A percentile compares a stretch with the other conserved stretches of the same genome.
These are phyloP conservation scores for Fimicolochytrium jonesii DNA, from an alignment of 192 early-diverging fungal species.

Conservation along the genomic window DNA sequence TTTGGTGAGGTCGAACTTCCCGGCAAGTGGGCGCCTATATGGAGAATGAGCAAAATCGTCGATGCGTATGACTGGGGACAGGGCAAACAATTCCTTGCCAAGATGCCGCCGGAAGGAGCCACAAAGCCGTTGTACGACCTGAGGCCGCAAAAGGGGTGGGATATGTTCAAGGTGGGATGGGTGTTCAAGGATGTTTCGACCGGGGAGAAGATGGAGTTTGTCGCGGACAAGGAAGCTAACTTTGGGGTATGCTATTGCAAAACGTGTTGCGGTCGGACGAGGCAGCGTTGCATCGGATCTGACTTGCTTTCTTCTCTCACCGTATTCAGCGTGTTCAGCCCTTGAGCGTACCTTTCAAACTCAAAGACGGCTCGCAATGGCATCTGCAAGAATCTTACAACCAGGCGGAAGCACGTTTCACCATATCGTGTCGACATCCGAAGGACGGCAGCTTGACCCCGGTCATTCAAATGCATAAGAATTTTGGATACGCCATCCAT, in stretches of 20 bases:
- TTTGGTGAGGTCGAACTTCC: not conserved
- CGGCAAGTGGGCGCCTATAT: not conserved
- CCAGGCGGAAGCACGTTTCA: too few relatives aligned
- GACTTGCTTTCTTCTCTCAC: too few relatives aligned
- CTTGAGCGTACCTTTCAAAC: too few relatives aligned
- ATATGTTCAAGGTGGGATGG: not conserved
- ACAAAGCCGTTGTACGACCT: not conserved
- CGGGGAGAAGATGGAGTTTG: not conserved
- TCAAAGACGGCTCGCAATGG: too few relatives aligned
- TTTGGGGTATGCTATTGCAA: too few relatives aligned
- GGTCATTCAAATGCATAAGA: not conserved
- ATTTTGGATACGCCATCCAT: not conserved
- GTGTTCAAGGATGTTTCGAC: not conserved
- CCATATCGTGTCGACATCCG: too few relatives aligned
- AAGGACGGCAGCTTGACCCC: too few relatives aligned
- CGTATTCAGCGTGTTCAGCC: too few relatives aligned
- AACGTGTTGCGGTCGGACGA: too few relatives aligned
- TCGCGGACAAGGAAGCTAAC: not conserved
- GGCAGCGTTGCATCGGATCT: too few relatives aligned
- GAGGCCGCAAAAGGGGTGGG: not conserved
- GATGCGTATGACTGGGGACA: not conserved
- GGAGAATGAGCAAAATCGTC: not conserved
- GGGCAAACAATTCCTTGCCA: not conserved
- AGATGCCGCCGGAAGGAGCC: not conserved
- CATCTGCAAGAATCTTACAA: too few relatives aligned